Base-by-base conservation (phyloP, 1,284 basidiomycete genomes). In the Fomitopsis schrenkii region DNA sequence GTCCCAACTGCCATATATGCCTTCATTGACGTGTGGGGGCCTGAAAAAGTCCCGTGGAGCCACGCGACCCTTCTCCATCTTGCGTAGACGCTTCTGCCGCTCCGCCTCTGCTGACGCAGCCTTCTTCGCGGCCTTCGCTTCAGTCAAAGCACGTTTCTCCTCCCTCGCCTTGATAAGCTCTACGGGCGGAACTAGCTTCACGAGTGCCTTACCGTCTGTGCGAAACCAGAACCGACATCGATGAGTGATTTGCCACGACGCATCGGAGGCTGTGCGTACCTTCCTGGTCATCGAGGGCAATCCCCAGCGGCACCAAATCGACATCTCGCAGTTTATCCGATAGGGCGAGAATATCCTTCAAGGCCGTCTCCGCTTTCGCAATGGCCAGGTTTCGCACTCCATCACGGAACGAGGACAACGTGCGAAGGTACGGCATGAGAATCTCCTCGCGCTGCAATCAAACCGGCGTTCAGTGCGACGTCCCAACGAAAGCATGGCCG, bases 231-330 rank as follows among this genome's bases (percentile, higher is more conserved):
- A 9, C 19, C 48, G 30, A 22, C 30, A 38, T 55, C 26, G 45
- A 48, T 40, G 42, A 38, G 19, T 19, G 17, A 28, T n/a, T 26
- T 5, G 17, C 36, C 19, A 46, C 45, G 59, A 53, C 53, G 15
- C 22, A 17, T 3, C 26, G 19, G 42, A 41, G 28, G 19, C 14
- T 50, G 7, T 33, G 28, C 75, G 68, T 67, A 88, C 95, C 94
- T 78, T 95, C 94, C 79, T 95, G 94, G 76, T 99, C 97, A 71
- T 99, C 97, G 46, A 99, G 80, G 10, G 95, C 95, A 5, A 99
- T 93, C 15, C 97, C 97, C 58, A 99, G 81, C 28, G 95, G 91
- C 52, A 97, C 90, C 44, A 98, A 80, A 71, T 98, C 96, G 44
- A 85, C 80, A 74, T 99, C 97, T 30, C 97, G 86, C 63, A 99